Evolutionary conservation across 2,329 filamentous ascomycete genomes (phyloP).

Genomic region (Talaromyces pinophilus): DNA sequence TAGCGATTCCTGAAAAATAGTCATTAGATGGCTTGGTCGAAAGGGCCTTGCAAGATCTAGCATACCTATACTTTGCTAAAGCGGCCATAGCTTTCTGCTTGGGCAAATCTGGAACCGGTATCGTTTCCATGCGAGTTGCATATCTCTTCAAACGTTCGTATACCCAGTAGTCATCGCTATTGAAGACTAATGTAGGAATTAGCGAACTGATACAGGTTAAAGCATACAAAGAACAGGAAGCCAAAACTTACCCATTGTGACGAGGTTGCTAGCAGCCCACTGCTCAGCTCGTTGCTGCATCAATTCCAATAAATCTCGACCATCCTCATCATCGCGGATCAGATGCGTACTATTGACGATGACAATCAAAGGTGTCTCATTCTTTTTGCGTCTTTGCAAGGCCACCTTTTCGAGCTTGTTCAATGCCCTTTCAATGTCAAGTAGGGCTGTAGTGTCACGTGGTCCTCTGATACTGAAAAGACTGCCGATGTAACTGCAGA

Average conservation of each 20-base stretch:
- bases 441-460: slow-evolving; percentile 82
- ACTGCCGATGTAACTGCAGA: slow-evolving; percentile 68
- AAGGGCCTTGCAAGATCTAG: neutral
- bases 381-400: slow-evolving; percentile 59
- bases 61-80: slow-evolving; percentile 66
- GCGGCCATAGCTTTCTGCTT: slow-evolving; percentile 76
- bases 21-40: neutral
- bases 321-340: slow-evolving; percentile 85
- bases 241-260: slow-evolving; percentile 63
- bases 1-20: slow-evolving; percentile 63
- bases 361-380: slow-evolving; percentile 74
- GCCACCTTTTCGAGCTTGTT: slow-evolving; percentile 99
- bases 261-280: slow-evolving; percentile 89
- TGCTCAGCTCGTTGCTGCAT: slow-evolving; percentile 94
- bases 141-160: slow-evolving; percentile 93
- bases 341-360: slow-evolving; percentile 95
- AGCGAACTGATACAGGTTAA: neutral
- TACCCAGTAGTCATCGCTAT: slow-evolving; percentile 98
- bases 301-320: slow-evolving; percentile 88
- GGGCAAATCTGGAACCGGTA: slow-evolving; percentile 78
- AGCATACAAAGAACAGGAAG: neutral
- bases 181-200: slow-evolving; percentile 64
- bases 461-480: slow-evolving; percentile 94
- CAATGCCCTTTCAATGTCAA: slow-evolving; percentile 94
- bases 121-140: slow-evolving; percentile 91